Base-by-base conservation (phyloP, 2,329 filamentous ascomycete genomes). In the Penicillium fuscoglaucum region DNA sequence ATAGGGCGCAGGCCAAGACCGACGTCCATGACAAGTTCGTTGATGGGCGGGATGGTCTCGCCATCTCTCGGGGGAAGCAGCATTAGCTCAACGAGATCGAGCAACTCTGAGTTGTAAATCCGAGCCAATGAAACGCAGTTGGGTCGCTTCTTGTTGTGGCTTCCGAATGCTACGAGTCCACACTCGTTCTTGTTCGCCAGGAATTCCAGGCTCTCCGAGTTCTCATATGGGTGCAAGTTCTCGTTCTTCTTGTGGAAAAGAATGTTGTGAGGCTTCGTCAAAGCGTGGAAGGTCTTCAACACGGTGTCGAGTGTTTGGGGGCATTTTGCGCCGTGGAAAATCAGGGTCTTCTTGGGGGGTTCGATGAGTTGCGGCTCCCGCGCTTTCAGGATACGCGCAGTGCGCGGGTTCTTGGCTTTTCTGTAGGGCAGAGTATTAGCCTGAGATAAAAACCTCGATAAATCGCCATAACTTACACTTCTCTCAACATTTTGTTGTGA, bases 201-300 rank as follows among this genome's bases (percentile, higher is more conserved):
- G 81, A 99, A 99, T 78, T 97, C 91, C 66, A 98, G 84, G 53
- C 90, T 93, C 29, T 88, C 82, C 63, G 90, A 80, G 74, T 96
- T 92, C 76, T 97, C 93, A 76, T 99, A 99, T 2, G 95, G 95
- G 76, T 95, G 92, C 69, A 96, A 89, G 67, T 78, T 78, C 61
- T 87, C 83, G 78, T 99, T 99, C 82, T 98, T 98, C 84, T 98
- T 99, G 78, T 87, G 90, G 80, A 99, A 96, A 67, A 93, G 92
- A 76, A 96, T 89, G 64, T 88, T 88, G 61, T 93, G 83, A 2
- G 93, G 92, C 70, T 90, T 87, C 69, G 93, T 93, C 71, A 99
- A 82, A 49, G 90, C 85, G 77, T 91, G 86, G 57, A 99, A 84
- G 70, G 97, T 95, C 66, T 87, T 89, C 61, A 97, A 82, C 58